Base-by-base conservation (phyloP, 352 stramenopile species). In the Phytophthora capsici region DNA sequence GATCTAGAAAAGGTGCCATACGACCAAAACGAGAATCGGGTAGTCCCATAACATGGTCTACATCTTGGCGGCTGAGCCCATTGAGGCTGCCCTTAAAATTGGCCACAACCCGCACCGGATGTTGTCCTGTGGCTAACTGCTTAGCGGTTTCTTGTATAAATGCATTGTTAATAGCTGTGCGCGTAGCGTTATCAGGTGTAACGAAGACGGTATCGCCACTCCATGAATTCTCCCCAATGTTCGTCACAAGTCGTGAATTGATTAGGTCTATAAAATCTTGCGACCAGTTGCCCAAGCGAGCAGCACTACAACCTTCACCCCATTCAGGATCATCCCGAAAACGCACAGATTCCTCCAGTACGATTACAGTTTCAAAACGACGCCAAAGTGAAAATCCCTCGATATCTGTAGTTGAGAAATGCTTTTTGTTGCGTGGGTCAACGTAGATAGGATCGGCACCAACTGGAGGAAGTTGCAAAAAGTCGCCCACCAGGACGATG, bases 401-500 rank as follows among this genome's bases (percentile, higher is more conserved):
- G 14, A 59, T 59, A 23, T 50, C 52, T 20, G 13, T 14, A n/a
- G 52, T 59, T 1, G 52, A 51, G 44, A 32, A 43, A 7, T 26
- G 36, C 23, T 12, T 0, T 20, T 50, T 59, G 40, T 43, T 20
- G 13, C 25, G 38, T 0, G 38, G 52, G 13, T 60, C 40, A 9
- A 60, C 1, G 25, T 51, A 52, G 4, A 52, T 52, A 4, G 52
- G 52, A 43, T 60, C 52, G 2, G 20, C 17, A 2, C 52, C 52
- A 4, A 52, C 52, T 5, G 43, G 51, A 17, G 54, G 54, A 22
- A 62, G 20, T n/a, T 54, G 54, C 1, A 61, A 20, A 6, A 41
- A 62, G 41, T 62, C 30, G 4, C 54, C 54, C 16, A 48, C 43
- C 28, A 62, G 32, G 1, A 54, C 34, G 6, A 62, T 30, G 19